Conservation (phyloP, 352 stramenopile genomes). For the Globisporangium spiculum region DNA sequence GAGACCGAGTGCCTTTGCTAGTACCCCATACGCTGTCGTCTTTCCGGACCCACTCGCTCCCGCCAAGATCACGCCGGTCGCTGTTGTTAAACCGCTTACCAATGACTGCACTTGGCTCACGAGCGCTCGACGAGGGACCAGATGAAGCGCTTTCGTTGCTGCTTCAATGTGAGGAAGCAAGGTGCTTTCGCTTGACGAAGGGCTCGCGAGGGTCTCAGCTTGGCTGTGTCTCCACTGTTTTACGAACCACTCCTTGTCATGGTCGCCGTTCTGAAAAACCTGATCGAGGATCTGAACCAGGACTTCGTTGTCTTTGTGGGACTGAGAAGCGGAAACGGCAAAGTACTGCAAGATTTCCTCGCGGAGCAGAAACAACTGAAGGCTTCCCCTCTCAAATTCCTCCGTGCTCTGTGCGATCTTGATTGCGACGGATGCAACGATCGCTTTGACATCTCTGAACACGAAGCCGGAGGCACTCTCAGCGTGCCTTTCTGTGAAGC, state of each 20-base stretch:
- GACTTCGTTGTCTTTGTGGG: background rate
- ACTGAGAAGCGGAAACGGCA: background rate
- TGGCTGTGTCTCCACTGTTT: conserved; percentile 19
- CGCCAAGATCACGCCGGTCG: conserved; percentile 24
- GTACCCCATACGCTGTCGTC: conserved; percentile 31
- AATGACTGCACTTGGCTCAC: conserved; percentile 19
- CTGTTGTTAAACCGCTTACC: background rate
- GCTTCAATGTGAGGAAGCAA: background rate
- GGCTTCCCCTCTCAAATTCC: conserved; percentile 12
- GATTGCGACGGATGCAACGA: conserved; percentile 6
- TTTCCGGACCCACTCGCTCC: conserved; percentile 36
- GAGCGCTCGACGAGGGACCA: conserved; percentile 26
- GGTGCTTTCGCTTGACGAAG: background rate
- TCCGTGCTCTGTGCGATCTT: conserved; percentile 12
- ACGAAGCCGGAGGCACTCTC: background rate
- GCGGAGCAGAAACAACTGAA: conserved; percentile 16
- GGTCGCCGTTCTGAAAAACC: conserved; percentile 13
- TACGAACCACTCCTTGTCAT: conserved; percentile 24
- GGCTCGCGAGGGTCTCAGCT: background rate
- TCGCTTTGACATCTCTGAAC: conserved; percentile 12
- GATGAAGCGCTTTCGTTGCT: conserved; percentile 1
- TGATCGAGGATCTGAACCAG: background rate
- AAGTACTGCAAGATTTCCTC: conserved; percentile 13
- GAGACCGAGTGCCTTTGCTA: conserved; percentile 28
- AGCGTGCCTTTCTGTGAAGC: too few relatives aligned